phyloP scores from a whole-genome alignment of 2,329 filamentous ascomycete species.

The Metarhizium humberi region DNA sequence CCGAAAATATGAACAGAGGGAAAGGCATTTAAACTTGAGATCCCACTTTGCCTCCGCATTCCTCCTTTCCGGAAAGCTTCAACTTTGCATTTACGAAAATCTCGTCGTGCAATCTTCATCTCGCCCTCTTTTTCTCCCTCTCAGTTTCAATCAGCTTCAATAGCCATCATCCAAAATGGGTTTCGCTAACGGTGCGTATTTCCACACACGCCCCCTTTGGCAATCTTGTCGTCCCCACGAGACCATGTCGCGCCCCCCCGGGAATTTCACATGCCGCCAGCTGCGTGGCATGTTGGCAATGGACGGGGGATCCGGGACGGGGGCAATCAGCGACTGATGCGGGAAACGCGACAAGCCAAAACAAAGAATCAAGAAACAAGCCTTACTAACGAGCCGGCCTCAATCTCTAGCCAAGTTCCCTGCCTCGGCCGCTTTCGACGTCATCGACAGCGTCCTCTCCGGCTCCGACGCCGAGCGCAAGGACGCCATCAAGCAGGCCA shows the following conservation, averaged over 20 bases:
- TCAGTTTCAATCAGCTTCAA: background rate
- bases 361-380: too few relatives aligned
- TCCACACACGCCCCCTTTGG: background rate
- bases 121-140: background rate
- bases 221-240: too few relatives aligned
- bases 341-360: background rate
- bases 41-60: background rate
- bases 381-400: too few relatives aligned
- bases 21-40: background rate
- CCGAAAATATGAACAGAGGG: background rate
- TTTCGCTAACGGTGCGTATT: constrained; percentile 56
- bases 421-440: constrained; percentile 83
- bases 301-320: background rate
- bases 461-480: constrained; percentile 65
- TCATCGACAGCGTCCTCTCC: constrained; percentile 65
- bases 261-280: background rate
- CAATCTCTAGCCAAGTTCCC: constrained; percentile 67
- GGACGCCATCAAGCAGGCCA: constrained; percentile 81
- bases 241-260: background rate
- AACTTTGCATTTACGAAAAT: background rate
- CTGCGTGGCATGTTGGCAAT: too few relatives aligned
- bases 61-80: background rate
- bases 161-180: constrained; percentile 43
- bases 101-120: background rate
- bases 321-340: background rate